Evolutionary conservation across 2,329 filamentous ascomycete species (phyloP), one percentile per base, ranked within the genome.

Genomic region (Microsporum canis): DNA sequence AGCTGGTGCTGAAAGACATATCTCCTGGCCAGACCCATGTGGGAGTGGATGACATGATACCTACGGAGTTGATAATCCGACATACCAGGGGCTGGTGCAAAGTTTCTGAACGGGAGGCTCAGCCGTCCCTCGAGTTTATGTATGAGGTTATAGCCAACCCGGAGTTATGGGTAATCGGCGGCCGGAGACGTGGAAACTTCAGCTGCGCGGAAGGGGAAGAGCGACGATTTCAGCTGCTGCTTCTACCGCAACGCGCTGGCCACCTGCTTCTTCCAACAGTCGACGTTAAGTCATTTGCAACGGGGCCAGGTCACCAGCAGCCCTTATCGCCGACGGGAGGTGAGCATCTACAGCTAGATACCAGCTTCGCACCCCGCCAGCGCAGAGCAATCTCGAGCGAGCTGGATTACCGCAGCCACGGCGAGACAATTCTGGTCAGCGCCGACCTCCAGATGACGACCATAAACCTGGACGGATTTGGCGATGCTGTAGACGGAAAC

Each of bases 141-240:
- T 95, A 94, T 72, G 91, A 96, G 66, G 79, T 97, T 27, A 84
- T 84, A 12, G 86, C 87, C 0, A 83, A 85, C 14, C 76, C 82
- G 1, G 90, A 92, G 43, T 80, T 83, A 0, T 97, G 92, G 92
- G 82, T 96, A 1, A 77, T 97, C 2, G 91, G 90, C 27, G 92
- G 91, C 0, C 84, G 87, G 49, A 82, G 88, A 57, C 88, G 89
- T 65, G 88, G 87, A 0, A 88, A 89, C 69, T 95, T 96, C 68
- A 81, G 68, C 4, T 72, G 72, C 5, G 64, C 68, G 57, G 76
- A 83, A 64, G 76, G 75, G 51, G 78, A 83, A 61, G 69, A 69
- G 3, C 71, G 68, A 31, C 74, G 72, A 3, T 85, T 95, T 64
- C 82, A 85, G 0, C 75, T 97, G 5, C 78, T 95, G 59, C 77